Conservation (phyloP, 192 early-diverging fungal genomes). For the Haplosporangium gracile region DNA sequence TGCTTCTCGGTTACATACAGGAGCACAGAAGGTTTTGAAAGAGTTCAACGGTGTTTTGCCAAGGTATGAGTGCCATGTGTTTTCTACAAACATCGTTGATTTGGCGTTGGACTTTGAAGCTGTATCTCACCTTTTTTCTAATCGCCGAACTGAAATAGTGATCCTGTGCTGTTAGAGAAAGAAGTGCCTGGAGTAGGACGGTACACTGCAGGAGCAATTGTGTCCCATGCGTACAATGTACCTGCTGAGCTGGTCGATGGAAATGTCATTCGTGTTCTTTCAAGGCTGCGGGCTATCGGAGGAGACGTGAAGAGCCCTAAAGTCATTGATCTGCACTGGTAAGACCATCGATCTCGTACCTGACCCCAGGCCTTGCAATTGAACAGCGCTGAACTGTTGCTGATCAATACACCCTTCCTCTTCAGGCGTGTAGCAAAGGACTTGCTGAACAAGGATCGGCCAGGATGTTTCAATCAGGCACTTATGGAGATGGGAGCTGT, state of each 20-base stretch:
- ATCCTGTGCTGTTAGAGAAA: conserved; percentile 66
- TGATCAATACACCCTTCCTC: background rate
- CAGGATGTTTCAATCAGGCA: conserved; percentile 85
- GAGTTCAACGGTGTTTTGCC: conserved; percentile 71
- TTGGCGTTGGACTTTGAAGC: background rate
- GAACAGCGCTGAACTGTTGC: background rate
- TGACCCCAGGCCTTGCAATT: background rate
- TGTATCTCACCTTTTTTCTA: background rate
- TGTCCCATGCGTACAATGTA: conserved; percentile 75
- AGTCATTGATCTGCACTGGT: conserved; percentile 73
- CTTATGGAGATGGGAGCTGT: conserved; percentile 86
- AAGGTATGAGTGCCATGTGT: conserved; percentile 20
- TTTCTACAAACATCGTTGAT: background rate
- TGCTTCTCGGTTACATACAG: conserved; percentile 75
- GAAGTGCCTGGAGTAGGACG: conserved; percentile 76
- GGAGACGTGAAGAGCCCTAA: conserved; percentile 74
- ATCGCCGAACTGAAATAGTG: conserved; percentile 14
- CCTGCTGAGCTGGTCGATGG: conserved; percentile 79
- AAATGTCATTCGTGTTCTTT: conserved; percentile 81
- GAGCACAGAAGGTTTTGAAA: conserved; percentile 68
- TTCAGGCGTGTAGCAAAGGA: conserved; percentile 69
- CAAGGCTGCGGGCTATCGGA: conserved; percentile 71
- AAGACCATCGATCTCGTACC: background rate
- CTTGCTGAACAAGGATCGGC: conserved; percentile 65
- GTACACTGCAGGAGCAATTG: conserved; percentile 82